Base-by-base conservation (phyloP, 2,329 filamentous ascomycete genomes). In the Zopfia rhizophila region DNA sequence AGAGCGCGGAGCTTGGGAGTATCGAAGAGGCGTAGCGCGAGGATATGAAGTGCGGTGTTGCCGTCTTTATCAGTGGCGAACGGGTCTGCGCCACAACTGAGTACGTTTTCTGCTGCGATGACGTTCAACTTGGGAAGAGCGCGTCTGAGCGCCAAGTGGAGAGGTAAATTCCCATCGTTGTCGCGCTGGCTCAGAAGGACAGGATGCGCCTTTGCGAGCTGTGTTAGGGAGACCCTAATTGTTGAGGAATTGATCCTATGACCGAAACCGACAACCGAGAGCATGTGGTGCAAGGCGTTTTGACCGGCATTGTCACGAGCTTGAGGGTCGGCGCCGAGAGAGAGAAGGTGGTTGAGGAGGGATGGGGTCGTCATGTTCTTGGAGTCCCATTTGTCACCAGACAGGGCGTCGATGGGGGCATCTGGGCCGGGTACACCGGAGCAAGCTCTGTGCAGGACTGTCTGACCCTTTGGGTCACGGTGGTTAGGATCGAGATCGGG, bases 11-110 rank as follows among this genome's bases (percentile, higher is more conserved):
- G 7, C 7, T n/a, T 11, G 3, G 16, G 24, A 11, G 10, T 25
- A 11, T 16, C 18, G 16, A 13, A 17, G 4, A 48, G 10, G 14
- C 24, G 21, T 13, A 22, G 32, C 4, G 46, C 42, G 2, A 60
- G 37, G 12, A 48, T 44, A 22, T 60, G 56, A 7, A 63, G 41
- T 10, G 38, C 31, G 11, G 25, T 44, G 14, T 59, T 42, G 12
- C 48, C 48, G 6, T 43, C 18, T 6, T 36, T 43, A 24, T 58
- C 45, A 8, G 22, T 13, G 7, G 23, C 24, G 13, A 5, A 17
- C 4, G 35, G 16, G 37, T 58, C 40, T 13, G 46, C 54, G 2
- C 53, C 50, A 2, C 27, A 25, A 4, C 37, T 38, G 4, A 60
- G 38, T 3, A 56, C 23, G 17, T 25, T 37, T 17, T 53, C 30